Conservation (phyloP, 352 stramenopile species). For the Globisporangium cystogenes region DNA sequence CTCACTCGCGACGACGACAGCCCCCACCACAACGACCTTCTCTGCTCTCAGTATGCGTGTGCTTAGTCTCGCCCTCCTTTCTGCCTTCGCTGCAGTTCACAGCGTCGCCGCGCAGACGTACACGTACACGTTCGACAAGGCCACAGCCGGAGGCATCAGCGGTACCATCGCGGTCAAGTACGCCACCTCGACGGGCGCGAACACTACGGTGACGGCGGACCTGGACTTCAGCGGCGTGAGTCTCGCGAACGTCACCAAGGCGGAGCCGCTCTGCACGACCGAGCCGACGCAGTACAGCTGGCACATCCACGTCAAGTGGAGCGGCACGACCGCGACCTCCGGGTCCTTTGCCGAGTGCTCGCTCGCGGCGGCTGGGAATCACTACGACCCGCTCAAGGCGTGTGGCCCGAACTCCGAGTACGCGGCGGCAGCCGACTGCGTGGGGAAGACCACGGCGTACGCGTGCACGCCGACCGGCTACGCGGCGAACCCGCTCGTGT, state of each 20-base stretch:
- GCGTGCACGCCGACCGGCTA: conserved; percentile 26
- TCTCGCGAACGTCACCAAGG: conserved; percentile 15
- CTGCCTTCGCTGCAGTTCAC: not conserved
- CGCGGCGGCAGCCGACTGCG: conserved; percentile 9
- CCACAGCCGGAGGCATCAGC: conserved; percentile 22
- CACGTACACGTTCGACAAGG: conserved; percentile 38
- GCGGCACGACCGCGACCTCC: conserved; percentile 10
- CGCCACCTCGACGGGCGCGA: conserved; percentile 3
- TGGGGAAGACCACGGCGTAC: conserved; percentile 13
- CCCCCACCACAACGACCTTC: not conserved
- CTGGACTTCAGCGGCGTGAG: conserved; percentile 38
- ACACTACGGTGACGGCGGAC: conserved; percentile 24
- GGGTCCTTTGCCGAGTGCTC: conserved; percentile 21
- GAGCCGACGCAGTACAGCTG: conserved; percentile 22
- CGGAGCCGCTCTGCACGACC: conserved; percentile 34
- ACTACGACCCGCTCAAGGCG: conserved; percentile 32
- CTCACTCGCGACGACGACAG: too few relatives aligned
- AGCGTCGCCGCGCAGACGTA: conserved; percentile 17
- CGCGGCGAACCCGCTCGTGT: conserved; percentile 12
- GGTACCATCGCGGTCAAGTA: conserved; percentile 37
- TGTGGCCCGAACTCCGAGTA: conserved; percentile 35
- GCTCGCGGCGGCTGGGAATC: conserved; percentile 18
- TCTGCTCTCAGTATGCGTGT: not conserved
- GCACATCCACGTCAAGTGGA: conserved; percentile 35
- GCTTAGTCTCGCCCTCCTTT: not conserved